A percentile compares a stretch with the other conserved stretches of the same genome.
phyloP scores from a whole-genome alignment of 192 early-diverging fungal species.

The Umbelopsis vinacea region DNA sequence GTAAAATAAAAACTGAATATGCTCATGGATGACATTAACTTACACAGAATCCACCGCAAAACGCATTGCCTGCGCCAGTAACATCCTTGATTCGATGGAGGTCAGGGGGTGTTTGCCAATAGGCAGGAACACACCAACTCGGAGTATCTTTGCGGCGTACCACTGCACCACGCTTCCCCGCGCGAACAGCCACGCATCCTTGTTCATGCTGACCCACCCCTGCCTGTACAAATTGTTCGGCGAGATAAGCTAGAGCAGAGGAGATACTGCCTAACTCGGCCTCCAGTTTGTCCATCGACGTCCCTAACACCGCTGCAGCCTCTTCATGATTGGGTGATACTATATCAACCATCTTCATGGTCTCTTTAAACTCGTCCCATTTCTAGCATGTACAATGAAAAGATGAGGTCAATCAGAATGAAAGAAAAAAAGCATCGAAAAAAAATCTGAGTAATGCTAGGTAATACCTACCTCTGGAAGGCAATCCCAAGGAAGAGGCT shows the following conservation, averaged over 20 bases:
- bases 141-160: constrained; percentile 21
- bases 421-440: too few species aligned
- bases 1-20: background rate
- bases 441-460: too few species aligned
- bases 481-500: constrained; percentile 44
- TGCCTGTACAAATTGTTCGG: constrained; percentile 25
- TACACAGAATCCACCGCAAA: constrained; percentile 48
- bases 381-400: background rate
- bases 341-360: constrained; percentile 35
- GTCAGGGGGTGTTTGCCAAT: constrained; percentile 29
- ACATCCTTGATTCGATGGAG: constrained; percentile 37
- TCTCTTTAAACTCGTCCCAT: constrained; percentile 18
- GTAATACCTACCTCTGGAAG: constrained; percentile 28
- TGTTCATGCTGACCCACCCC: constrained; percentile 25
- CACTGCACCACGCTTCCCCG: constrained; percentile 36
- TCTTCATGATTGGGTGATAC: constrained; percentile 54
- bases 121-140: constrained; percentile 38
- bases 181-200: constrained; percentile 42
- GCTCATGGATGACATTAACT: constrained; percentile 20
- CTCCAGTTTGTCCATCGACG: constrained; percentile 14
- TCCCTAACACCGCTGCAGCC: constrained; percentile 39
- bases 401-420: too few species aligned
- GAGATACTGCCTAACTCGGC: background rate
- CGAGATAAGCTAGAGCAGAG: constrained; percentile 25
- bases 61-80: constrained; percentile 51